phyloP scores from a whole-genome alignment of 2,329 filamentous ascomycete genomes.

The Colletotrichum shisoi region DNA sequence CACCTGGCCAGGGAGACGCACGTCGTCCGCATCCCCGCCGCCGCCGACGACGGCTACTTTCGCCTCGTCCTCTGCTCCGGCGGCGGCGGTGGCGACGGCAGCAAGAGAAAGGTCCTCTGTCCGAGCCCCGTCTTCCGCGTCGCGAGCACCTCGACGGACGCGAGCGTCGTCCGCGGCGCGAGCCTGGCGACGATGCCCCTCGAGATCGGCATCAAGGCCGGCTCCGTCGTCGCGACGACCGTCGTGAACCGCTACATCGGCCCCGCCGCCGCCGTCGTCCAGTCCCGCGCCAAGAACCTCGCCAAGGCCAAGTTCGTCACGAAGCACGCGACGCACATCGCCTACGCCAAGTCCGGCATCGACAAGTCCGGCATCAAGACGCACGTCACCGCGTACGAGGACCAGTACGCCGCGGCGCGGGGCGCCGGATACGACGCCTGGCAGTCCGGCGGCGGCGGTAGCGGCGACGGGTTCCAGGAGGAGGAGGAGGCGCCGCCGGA shows the following conservation, averaged over 20 bases:
- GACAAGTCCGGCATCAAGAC: slow-evolving; percentile 45
- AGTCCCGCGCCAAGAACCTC: slow-evolving; percentile 52
- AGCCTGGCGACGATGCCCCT: slow-evolving; percentile 70
- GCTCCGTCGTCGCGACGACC: slow-evolving; percentile 58
- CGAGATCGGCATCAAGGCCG: slow-evolving; percentile 68
- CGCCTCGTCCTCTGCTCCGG: slow-evolving; percentile 69
- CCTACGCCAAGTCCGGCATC: slow-evolving; percentile 20
- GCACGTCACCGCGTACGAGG: slow-evolving; percentile 48
- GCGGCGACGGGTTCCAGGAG: slow-evolving; percentile 41
- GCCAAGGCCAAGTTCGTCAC: slow-evolving; percentile 18
- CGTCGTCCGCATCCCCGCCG: slow-evolving; percentile 69
- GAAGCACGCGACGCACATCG: slow-evolving; percentile 16
- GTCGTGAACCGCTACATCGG: slow-evolving; percentile 56
- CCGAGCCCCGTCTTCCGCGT: slow-evolving; percentile 73
- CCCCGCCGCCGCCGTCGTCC: slow-evolving; percentile 48
- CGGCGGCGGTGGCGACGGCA: slow-evolving; percentile 41
- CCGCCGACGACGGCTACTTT: slow-evolving; percentile 72
- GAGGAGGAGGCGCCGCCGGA: slow-evolving; percentile 45
- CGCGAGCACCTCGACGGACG: slow-evolving; percentile 69
- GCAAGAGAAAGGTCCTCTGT: slow-evolving; percentile 67
- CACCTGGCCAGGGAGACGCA: slow-evolving; percentile 69
- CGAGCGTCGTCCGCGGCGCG: slow-evolving; percentile 69
- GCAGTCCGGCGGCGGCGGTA: slow-evolving; percentile 37
- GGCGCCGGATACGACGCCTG: slow-evolving; percentile 50
- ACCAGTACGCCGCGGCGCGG: slow-evolving; percentile 48